Evolutionary conservation across 192 early-diverging fungal species (phyloP), one percentile per base, ranked within the genome.

Genomic region (Cetraspora pellucida): DNA sequence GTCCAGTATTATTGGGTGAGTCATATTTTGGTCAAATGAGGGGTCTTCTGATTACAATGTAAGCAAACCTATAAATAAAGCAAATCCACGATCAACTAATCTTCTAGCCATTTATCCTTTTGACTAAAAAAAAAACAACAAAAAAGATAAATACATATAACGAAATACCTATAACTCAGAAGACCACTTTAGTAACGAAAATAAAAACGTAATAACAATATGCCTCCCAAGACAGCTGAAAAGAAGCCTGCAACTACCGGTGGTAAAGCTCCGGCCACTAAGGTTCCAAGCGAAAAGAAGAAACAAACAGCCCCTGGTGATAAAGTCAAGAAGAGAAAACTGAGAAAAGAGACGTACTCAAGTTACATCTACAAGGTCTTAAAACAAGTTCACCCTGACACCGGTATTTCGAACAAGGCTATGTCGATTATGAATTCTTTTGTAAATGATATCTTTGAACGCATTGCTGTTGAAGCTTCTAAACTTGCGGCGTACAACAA

Each of bases 381-480:
- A 75, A 96, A 97, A 89, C 96, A 97, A 84, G 70, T 96, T 72
- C 95, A 97, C 88, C 96, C 96, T 75, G 95, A 96, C 80, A 95
- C 94, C 43, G 94, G 95, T 86, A 95, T 97, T 87, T 96, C 95
- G 77, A 95, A 95, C 94, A 96, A 95, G 88, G 94, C 96, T 87
- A 97, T 97, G 96, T 63, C 58, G 23, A 97, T 97, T 84, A 89
- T 97, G 84, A 96, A 97, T 93, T 96, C 94, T 49, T 97, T 96
- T 81, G 95, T 97, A 73, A 93, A 96, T 86, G 96, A 96, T 86
- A 97, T 97, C 84, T 97, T 96, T 82, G 96, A 96, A 87, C 93
- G 95, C 79, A 95, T 96, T 70, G 95, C 96, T 72, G 80, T 82
- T 52, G 91, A 92, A 82, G 91, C 93, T 52, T 91, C 91, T 81